Base-by-base conservation (phyloP, 495 filamentous ascomycete species). In the Polyplosphaeria fusca region DNA sequence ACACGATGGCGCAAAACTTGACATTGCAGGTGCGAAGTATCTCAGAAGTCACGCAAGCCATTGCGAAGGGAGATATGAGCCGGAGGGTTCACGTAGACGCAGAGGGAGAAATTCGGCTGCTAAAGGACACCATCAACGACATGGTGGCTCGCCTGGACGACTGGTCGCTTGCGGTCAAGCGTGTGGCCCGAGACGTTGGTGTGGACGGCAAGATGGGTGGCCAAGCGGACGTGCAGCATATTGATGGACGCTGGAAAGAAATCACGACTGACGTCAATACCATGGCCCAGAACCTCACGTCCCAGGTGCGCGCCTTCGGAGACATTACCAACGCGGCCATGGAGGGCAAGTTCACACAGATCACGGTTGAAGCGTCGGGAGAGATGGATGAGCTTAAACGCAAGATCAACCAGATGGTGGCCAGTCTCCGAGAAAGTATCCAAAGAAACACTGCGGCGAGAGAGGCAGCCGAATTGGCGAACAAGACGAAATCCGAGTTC, bases 381-480 rank as follows among this genome's bases (percentile, higher is more conserved):
- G 93, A 99, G 71, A 97, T 99, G 93, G 94, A 96, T 74, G 92
- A 96, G 65, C 78, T 99, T 67, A 99, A 99, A 74, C 84, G 90
- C 48, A 97, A 97, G 77, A 99, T 99, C 78, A 99, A 97, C 64
- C 88, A 93, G 74, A 99, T 99, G 93, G 89, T 99, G 46, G 91
- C 85, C 70, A 95, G 95, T 68, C 73, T 99, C 57, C 79, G 92
- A 53, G 93, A 97, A 71, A 93, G 88, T 80, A 96, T 99, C 59
- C 91, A 99, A 70, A 84, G 88, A 69, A 99, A 97, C 71, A 96
- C 89, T n/a, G 86, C 88, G 35, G 93, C 93, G 40, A 87, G 93
- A 68, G 93, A 99, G 70, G 90, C 91, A 46, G 93, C 93, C 58
- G 93, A 99, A 70, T 78, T 96, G 66, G 93, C 93, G 48, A 99